Conservation (phyloP, 2,329 filamentous ascomycete genomes). For the Ophiostoma tasmaniense region DNA sequence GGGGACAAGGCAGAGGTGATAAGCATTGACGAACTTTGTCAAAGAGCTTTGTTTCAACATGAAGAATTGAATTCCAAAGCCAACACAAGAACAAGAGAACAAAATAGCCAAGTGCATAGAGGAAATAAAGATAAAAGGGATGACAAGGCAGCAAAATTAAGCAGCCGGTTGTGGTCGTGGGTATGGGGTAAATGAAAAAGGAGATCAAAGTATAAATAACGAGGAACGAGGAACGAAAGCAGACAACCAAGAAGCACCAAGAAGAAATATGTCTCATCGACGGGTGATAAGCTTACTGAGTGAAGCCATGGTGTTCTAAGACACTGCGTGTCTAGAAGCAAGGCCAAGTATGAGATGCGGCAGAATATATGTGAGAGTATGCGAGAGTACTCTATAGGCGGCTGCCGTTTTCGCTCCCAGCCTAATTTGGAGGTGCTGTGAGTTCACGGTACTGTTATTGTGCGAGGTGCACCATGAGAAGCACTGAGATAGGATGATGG, state of each 20-base stretch:
- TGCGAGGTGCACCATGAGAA: neutral
- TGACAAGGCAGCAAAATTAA: neutral
- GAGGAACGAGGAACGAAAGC: neutral
- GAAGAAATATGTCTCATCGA: conserved; percentile 1
- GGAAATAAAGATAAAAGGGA: neutral
- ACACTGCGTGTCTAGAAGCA: neutral
- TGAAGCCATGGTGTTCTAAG: conserved; percentile 36
- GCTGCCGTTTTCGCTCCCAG: neutral
- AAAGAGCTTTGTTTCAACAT: neutral
- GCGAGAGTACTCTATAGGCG: neutral
- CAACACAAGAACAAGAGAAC: neutral
- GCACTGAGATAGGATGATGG: neutral
- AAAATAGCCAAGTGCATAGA: neutral
- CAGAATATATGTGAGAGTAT: neutral
- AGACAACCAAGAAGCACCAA: conserved; percentile 5
- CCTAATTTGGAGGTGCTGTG: neutral
- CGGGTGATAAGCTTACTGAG: conserved; percentile 19
- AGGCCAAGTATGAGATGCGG: neutral
- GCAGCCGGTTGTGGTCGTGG: neutral
- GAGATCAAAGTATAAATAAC: conserved; percentile 2
- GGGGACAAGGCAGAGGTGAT: neutral
- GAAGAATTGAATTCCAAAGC: neutral
- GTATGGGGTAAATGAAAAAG: neutral
- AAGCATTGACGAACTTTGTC: neutral
- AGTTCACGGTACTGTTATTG: neutral